Evolutionary conservation across 805 yeast species (phyloP).

Genomic region (Hanseniaspora clermontiae): DNA sequence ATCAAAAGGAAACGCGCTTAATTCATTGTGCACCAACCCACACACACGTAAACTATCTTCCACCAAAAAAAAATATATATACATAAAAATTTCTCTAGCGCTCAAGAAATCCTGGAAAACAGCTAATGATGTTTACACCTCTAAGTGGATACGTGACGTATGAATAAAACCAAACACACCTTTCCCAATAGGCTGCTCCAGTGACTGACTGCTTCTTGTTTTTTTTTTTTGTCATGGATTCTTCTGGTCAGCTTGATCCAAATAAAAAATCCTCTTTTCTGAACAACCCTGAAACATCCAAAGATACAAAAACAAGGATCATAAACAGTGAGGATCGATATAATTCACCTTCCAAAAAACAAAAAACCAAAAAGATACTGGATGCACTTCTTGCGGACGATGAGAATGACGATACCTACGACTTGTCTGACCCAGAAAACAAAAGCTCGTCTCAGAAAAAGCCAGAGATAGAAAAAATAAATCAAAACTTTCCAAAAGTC

Average conservation of each 20-base stretch:
- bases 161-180: too few relatives aligned
- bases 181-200: too few relatives aligned
- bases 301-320: conserved; percentile 4
- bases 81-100: background rate
- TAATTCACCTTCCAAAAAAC: conserved; percentile 14
- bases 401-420: background rate
- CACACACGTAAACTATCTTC: background rate
- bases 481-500: conserved; percentile 43
- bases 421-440: conserved; percentile 30
- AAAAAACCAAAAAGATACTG: conserved; percentile 2
- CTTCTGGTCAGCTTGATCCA: background rate
- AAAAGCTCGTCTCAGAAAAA: conserved; percentile 25
- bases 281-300: background rate
- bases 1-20: background rate
- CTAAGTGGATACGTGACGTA: background rate
- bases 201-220: too few relatives aligned
- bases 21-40: background rate
- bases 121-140: background rate
- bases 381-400: background rate
- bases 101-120: background rate
- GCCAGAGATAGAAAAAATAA: conserved; percentile 41
- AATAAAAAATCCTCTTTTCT: background rate
- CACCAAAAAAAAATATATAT: background rate
- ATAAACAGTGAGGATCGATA: conserved; percentile 10
- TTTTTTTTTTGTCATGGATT: background rate